These are phyloP conservation scores for Microbotryum lychnidis-dioicae DNA, from an alignment of 1,284 basidiomycete genomes.

Conservation along the genomic window DNA sequence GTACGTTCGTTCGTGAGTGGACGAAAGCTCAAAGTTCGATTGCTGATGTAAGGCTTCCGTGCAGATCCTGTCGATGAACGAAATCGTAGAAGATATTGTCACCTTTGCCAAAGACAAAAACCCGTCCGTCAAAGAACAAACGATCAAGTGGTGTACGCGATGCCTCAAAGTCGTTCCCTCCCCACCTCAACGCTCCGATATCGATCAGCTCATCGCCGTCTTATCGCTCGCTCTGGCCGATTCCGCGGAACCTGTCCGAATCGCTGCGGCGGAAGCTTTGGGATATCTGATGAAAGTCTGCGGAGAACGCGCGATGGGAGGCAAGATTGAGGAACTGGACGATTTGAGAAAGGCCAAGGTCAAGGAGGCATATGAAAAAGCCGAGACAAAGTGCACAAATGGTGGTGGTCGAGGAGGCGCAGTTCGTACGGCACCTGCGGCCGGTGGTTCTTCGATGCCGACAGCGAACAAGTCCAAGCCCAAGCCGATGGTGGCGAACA, in stretches of 20 bases:
- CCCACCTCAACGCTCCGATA: slow-evolving; percentile 50
- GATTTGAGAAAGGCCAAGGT: slow-evolving; percentile 89
- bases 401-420: slow-evolving; percentile 41
- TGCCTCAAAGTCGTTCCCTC: slow-evolving; percentile 58
- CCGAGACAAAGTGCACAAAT: slow-evolving; percentile 72
- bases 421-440: background rate
- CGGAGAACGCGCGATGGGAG: slow-evolving; percentile 84
- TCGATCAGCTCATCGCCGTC: slow-evolving; percentile 75
- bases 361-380: slow-evolving; percentile 84
- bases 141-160: slow-evolving; percentile 77
- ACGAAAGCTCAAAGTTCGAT: too few species aligned
- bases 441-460: background rate
- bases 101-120: slow-evolving; percentile 80
- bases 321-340: slow-evolving; percentile 74
- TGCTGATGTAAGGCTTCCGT: slow-evolving; percentile 45
- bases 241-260: slow-evolving; percentile 79
- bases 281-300: slow-evolving; percentile 96
- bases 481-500: slow-evolving; percentile 43
- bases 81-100: slow-evolving; percentile 76
- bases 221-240: slow-evolving; percentile 75
- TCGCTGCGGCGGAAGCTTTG: slow-evolving; percentile 76
- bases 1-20: slow-evolving; percentile 46
- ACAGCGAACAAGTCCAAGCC: slow-evolving; percentile 1
- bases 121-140: slow-evolving; percentile 91
- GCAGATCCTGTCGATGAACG: slow-evolving; percentile 52